Evolutionary conservation across 495 filamentous ascomycete species (phyloP), one percentile per base, ranked within the genome.

Genomic region (Penicillium alfredii): DNA sequence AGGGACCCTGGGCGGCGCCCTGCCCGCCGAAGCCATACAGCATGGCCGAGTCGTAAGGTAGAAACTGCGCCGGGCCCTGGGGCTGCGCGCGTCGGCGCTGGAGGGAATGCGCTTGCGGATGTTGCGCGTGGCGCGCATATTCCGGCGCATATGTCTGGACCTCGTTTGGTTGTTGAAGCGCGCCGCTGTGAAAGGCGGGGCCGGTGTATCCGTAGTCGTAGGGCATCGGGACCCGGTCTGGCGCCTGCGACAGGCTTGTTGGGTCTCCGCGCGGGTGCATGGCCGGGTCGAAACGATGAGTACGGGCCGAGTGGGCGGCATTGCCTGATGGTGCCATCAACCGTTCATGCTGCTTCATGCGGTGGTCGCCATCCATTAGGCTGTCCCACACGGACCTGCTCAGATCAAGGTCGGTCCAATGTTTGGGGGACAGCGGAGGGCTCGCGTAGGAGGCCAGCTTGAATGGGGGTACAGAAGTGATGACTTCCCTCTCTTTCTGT

Each of bases 21-120:
- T 80, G 73, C 64, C 84, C 81, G 60, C 73, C 69, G 39, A 89
- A 78, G 65, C 79, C 81, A 68, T 94, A 94, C 66, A 92, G 79
- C 60, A 92, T 76, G 33, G 76, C 74, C 38, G 79, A 66, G 30
- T 72, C 69, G 45, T 84, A 84, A 27, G 71, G 64, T 19, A 68
- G 52, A 40, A 75, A 76, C 21, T 55, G 36, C 63, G 64, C 1
- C 23, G 8, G 49, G 13, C 20, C 28, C 31, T 19, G 23, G 30
- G n/a, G 31, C 17, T 13, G 29, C 23, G 6, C 31, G 39, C n/a
- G 16, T 41, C 19, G 56, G n/a, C n/a, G n/a, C n/a, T n/a, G n/a
- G n/a, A n/a, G n/a, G 55, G 27, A 40, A 39, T 45, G 45, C 34
- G 25, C 35, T 12, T 39, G 30, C 18, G 40, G 30, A 1, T 26